A percentile compares a stretch with the other conserved stretches of the same genome.
Conservation (phyloP, 2,329 filamentous ascomycete species). For the Apiospora saccharicola region DNA sequence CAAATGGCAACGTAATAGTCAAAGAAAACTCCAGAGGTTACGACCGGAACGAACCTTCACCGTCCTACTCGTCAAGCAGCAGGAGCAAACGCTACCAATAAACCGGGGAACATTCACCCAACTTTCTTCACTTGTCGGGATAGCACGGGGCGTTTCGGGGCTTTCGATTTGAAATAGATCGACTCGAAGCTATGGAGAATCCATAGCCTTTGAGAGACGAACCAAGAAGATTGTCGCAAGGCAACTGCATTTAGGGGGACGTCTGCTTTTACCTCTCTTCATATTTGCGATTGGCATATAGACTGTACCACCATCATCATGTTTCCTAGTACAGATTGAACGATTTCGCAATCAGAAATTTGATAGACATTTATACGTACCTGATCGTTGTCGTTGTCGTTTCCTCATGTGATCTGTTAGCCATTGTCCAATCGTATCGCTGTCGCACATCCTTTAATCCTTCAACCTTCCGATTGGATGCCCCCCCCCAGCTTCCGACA, state of each 20-base stretch:
- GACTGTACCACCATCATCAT: constrained; percentile 3
- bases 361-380: not conserved
- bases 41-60: constrained; percentile 8
- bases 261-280: not conserved
- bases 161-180: not conserved
- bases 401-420: not conserved
- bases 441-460: not conserved
- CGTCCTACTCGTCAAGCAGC: not conserved
- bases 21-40: constrained; percentile 13
- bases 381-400: not conserved
- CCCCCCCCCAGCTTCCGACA: not conserved
- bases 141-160: not conserved
- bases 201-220: not conserved
- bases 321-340: not conserved
- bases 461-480: not conserved
- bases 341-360: not conserved
- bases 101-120: accelerated
- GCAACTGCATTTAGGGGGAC: not conserved
- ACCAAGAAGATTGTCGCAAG: not conserved
- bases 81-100: not conserved
- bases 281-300: not conserved
- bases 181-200: not conserved
- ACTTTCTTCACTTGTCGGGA: not conserved
- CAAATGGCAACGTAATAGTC: not conserved
- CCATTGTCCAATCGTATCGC: constrained; percentile 10